Percentiles rank a stretch among this genome's conserved stretches.
Evolutionary conservation across 148 eudicot genomes (phyloP).

Genomic region (Hydrangea macrophylla): DNA sequence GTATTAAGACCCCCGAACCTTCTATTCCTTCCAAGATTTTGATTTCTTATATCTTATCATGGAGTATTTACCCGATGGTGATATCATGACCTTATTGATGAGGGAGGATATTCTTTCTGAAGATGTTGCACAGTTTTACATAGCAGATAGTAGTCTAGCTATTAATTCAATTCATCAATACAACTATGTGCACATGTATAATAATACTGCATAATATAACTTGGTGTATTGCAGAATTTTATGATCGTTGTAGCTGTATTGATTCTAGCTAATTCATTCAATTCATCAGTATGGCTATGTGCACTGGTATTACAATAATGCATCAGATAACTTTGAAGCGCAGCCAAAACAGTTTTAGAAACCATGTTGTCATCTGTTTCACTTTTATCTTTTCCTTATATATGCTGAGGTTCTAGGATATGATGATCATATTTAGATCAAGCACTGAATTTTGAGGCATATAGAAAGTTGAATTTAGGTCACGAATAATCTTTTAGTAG

Average conservation of each 20-base stretch:
- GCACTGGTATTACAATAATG: not conserved
- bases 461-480: no score
- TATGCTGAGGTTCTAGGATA: not conserved
- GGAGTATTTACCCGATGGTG: constrained; percentile 85
- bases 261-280: no score
- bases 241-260: not conserved
- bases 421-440: no score
- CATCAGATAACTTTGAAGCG: not conserved
- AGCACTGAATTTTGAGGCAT: no score
- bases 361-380: not conserved
- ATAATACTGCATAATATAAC: not conserved
- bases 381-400: not conserved
- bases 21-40: constrained; percentile 70
- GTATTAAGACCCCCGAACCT: no score
- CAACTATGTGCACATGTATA: constrained; percentile 65
- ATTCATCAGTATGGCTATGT: not conserved
- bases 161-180: constrained; percentile 69
- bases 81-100: constrained; percentile 73
- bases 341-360: not conserved
- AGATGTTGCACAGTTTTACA: constrained; percentile 72
- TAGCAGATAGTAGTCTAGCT: constrained; percentile 69
- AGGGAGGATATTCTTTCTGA: constrained; percentile 68
- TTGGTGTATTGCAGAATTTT: constrained; percentile 4
- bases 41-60: constrained; percentile 67
- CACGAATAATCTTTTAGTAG: no score